Base-by-base conservation (phyloP, 1,139 yeast species). In the Candida labiduridarum region DNA sequence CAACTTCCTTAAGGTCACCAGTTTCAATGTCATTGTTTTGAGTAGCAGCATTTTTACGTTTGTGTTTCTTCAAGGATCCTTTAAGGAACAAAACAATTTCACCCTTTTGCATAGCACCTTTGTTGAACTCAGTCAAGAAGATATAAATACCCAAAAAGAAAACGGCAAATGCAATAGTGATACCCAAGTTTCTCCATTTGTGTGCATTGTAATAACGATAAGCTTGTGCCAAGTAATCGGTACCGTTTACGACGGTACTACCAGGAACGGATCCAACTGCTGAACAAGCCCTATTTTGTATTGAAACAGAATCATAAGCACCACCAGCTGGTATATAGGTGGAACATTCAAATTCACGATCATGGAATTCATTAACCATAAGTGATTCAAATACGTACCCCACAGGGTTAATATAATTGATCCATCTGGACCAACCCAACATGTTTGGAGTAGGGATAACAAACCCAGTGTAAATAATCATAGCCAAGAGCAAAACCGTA, bases 171-270 rank as follows among this genome's bases (percentile, higher is more conserved):
- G 76, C 89, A 55, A 84, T 51, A 39, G 79, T 69, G 57, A 90
- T 85, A 64, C 96, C 96, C 56, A 83, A 81, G 62, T 90, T 86
- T 72, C 97, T 84, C 97, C 97, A 91, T 64, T 82, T 81, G 65
- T 90, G 92, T 9, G 72, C 53, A 56, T 80, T 76, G 43, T 65
- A 61, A 67, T 87, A 89, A 14, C 63, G 55, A 63, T 69, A 84
- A 4, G 84, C 66, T 12, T 59, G 55, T 5, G 57, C 60, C 46
- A 89, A 57, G 63, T 84, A 90, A 29, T 60, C 71, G 45, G 83
- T 76, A 62, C 97, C 97, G 33, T 64, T 56, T 41, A 90, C 87
- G 42, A 57, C 58, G 16, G 56, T 55, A 22, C 68, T 58, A 48
- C 96, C 96, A 4, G 89, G 72, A 6, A 62, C 64, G 4, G 94